Conservation (phyloP, 768 basidiomycete species). For the Cytidiella melzeri region DNA sequence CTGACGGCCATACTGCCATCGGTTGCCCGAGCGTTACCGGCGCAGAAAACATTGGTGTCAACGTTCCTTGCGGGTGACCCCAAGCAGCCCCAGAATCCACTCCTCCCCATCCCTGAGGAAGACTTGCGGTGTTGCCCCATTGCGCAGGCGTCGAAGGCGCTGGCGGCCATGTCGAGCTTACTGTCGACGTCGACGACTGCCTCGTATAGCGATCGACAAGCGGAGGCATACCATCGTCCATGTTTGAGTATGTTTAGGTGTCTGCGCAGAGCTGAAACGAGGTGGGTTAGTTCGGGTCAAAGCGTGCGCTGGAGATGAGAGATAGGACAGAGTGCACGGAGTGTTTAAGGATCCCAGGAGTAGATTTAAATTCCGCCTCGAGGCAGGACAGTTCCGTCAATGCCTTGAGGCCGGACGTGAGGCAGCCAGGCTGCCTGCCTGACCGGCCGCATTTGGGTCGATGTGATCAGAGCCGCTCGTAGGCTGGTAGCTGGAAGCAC, state of each 20-base stretch:
- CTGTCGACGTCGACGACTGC: background rate
- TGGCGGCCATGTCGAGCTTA: conserved; percentile 1
- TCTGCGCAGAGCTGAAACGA: too few relatives aligned
- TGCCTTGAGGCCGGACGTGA: conserved; percentile 6
- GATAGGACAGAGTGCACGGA: conserved; percentile 1
- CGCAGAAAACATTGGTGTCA: conserved; percentile 7
- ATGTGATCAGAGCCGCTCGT: too few relatives aligned
- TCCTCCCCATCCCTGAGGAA: background rate
- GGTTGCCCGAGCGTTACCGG: background rate
- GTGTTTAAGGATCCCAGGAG: background rate
- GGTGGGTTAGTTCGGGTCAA: background rate
- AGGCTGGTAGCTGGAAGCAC: too few relatives aligned
- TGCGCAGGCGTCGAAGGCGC: background rate
- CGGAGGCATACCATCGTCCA: conserved; percentile 9
- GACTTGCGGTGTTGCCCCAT: background rate
- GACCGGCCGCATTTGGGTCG: background rate
- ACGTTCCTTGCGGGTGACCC: conserved; percentile 1
- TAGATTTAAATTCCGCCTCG: conserved; percentile 6
- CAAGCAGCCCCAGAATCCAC: conserved; percentile 1
- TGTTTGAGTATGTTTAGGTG: too few relatives aligned
- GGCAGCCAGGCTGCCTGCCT: conserved; percentile 3
- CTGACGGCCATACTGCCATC: background rate
- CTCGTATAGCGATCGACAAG: conserved; percentile 6
- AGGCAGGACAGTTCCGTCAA: conserved; percentile 5
- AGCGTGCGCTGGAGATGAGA: background rate